Conservation (phyloP, 768 basidiomycete species). For the Mycena latifolia region DNA sequence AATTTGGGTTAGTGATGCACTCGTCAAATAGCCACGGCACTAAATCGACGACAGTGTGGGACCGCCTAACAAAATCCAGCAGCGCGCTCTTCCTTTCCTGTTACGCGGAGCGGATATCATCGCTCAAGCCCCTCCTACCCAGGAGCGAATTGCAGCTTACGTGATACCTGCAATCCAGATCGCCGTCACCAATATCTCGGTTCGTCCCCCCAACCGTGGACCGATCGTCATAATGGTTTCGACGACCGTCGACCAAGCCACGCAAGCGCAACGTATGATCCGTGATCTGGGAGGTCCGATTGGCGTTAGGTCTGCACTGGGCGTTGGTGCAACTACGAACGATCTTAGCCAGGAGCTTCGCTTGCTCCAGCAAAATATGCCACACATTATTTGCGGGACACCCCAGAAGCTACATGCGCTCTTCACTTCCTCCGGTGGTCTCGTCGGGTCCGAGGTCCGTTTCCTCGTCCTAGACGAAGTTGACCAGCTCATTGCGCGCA, state of each 20-base stretch:
- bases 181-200: constrained; percentile 73
- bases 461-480: constrained; percentile 98
- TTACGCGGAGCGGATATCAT: constrained; percentile 96
- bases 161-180: constrained; percentile 92
- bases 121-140: constrained; percentile 98
- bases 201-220: constrained; percentile 75
- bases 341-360: constrained; percentile 84
- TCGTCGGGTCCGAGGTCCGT: constrained; percentile 86
- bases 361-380: constrained; percentile 89
- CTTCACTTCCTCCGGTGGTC: constrained; percentile 83
- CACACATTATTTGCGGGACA: constrained; percentile 96
- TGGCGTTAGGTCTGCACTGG: constrained; percentile 91
- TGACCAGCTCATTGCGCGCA: constrained; percentile 97
- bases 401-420: constrained; percentile 96
- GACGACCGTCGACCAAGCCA: constrained; percentile 98
- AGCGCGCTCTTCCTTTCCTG: constrained; percentile 95
- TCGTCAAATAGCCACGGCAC: neutral
- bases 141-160: constrained; percentile 98
- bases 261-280: constrained; percentile 95
- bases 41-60: constrained; percentile 73
- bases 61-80: constrained; percentile 99
- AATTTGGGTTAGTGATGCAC: constrained; percentile 84
- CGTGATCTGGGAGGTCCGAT: constrained; percentile 94
- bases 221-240: constrained; percentile 95
- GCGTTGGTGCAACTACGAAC: constrained; percentile 80